These are phyloP conservation scores for Acer negundo DNA, from an alignment of 345 rosid species.

Conservation along the genomic window DNA sequence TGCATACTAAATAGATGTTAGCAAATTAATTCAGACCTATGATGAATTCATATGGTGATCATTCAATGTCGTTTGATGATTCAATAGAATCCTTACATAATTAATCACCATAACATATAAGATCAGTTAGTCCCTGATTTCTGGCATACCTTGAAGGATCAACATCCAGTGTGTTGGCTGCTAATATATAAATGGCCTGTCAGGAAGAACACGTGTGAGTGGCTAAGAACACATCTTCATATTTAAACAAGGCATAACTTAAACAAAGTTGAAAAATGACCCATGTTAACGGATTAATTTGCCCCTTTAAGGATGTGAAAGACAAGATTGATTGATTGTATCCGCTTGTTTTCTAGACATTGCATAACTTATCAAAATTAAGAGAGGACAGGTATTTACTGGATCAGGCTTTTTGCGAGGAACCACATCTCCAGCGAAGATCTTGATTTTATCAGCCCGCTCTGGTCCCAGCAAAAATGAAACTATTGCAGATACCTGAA, in stretches of 20 bases:
- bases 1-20: too few relatives aligned
- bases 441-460: conserved; percentile 79
- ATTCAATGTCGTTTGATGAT: background rate
- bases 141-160: conserved; percentile 76
- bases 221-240: background rate
- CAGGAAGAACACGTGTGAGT: conserved; percentile 18
- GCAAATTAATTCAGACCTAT: too few relatives aligned
- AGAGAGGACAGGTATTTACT: conserved; percentile 32
- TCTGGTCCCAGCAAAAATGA: conserved; percentile 89
- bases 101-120: background rate
- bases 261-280: background rate
- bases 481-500: conserved; percentile 91
- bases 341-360: background rate
- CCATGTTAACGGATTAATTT: background rate
- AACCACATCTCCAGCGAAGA: conserved; percentile 94
- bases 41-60: background rate
- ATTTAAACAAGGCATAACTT: background rate
- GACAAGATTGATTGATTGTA: conserved; percentile 3
- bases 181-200: conserved; percentile 88
- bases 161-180: conserved; percentile 85
- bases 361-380: conserved; percentile 3
- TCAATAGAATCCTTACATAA: background rate
- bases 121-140: background rate
- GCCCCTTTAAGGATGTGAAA: background rate
- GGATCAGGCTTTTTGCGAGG: conserved; percentile 96